Percentiles rank a stretch among this genome's conserved stretches.
Conservation (phyloP, 2,329 filamentous ascomycete genomes). For the Botrytis galanthina region DNA sequence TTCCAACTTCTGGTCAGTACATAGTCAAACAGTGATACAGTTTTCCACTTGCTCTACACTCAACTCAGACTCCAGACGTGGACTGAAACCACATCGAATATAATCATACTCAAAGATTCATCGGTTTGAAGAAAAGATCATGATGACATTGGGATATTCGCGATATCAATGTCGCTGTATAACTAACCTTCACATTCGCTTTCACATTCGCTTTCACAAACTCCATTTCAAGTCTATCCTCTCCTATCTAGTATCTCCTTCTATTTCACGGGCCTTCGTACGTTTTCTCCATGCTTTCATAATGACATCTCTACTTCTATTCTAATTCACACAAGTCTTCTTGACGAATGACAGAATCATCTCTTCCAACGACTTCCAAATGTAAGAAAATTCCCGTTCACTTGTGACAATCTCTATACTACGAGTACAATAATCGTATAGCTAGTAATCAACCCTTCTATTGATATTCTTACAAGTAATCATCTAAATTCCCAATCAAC, state of each 20-base stretch:
- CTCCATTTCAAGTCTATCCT: neutral
- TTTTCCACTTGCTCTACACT: neutral
- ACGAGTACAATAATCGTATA: neutral
- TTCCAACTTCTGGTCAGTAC: neutral
- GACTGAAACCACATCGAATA: neutral
- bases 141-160: neutral
- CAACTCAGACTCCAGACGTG: neutral
- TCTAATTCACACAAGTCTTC: neutral
- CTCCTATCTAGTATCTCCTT: neutral
- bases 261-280: neutral
- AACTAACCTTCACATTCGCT: neutral
- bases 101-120: neutral
- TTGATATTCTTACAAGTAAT: no score
- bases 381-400: accelerated
- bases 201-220: neutral
- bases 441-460: neutral
- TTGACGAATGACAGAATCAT: neutral
- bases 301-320: neutral
- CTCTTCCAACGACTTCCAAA: neutral
- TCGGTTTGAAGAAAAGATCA: neutral
- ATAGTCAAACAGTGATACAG: no score
- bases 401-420: neutral
- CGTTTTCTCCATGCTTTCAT: neutral
- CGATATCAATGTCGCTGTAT: neutral
- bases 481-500: neutral